A percentile compares a stretch with the other conserved stretches of the same genome.
phyloP scores from a whole-genome alignment of 2,329 filamentous ascomycete species.

The Thermothelomyces thermophilus region DNA sequence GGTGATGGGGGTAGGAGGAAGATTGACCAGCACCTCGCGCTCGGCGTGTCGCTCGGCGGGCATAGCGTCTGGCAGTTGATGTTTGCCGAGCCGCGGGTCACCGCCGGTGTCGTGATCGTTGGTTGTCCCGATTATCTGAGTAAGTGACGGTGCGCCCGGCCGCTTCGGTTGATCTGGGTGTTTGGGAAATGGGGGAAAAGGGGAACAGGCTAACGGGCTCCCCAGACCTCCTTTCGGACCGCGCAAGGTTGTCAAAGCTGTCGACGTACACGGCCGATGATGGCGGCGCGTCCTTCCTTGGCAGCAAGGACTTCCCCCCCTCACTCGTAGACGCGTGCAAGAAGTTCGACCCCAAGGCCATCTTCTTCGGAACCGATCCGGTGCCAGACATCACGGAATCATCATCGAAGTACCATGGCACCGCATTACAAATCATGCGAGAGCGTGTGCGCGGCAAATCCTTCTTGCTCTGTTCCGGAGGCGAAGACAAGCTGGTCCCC shows the following conservation, averaged over 20 bases:
- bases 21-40: conserved; percentile 61
- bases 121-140: conserved; percentile 84
- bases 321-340: conserved; percentile 58
- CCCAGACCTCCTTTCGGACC: conserved; percentile 66
- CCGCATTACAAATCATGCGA: conserved; percentile 42
- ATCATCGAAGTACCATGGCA: conserved; percentile 15
- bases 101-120: conserved; percentile 71
- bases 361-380: conserved; percentile 55
- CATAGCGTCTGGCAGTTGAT: conserved; percentile 82
- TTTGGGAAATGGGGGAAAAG: not conserved
- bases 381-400: conserved; percentile 1
- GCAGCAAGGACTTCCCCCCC: conserved; percentile 69
- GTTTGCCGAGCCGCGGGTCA: conserved; percentile 70
- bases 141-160: conserved; percentile 30
- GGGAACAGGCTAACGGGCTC: not conserved
- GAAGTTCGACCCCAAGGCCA: conserved; percentile 66
- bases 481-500: conserved; percentile 65
- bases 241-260: conserved; percentile 65
- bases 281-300: conserved; percentile 60
- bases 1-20: conserved; percentile 32
- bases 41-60: conserved; percentile 81
- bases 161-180: not conserved
- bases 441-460: conserved; percentile 52
- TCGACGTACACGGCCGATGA: conserved; percentile 51
- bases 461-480: conserved; percentile 59